Evolutionary conservation across 2,329 filamentous ascomycete genomes (phyloP), one percentile per base, ranked within the genome.

Genomic region (Diaporthe ilicicola): DNA sequence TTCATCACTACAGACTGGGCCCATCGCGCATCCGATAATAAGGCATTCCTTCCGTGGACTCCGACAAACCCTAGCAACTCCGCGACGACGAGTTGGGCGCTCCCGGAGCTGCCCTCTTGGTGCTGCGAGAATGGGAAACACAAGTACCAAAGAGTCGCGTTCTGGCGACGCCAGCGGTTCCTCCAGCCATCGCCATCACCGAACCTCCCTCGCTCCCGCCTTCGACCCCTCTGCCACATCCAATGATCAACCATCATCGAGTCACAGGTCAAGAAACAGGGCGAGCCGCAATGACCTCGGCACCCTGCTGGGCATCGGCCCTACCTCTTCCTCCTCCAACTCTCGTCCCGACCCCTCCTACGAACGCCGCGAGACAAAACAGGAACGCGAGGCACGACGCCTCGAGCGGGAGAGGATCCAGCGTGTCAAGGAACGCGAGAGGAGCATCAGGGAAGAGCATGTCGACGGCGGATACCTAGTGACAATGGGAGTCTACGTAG

Each of bases 391-490:
- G 80, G 94, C 94, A 24, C 89, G 95, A 73, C 93, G 92, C 73
- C 83, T 94, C 69, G 95, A 98, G 80, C 92, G 91, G 77, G 95
- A 98, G 80, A 90, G 94, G 55, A 84, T 88, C 19, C 87, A 89
- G 46, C 88, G 96, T 70, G 82, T 92, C 53, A 94, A 94, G 80
- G 96, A 99, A 80, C 90, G 96, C 59, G 95, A 97, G 81, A 89
- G 93, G 74, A 99, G 96, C 78, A 90, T 98, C 84, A 91, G 87
- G 74, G 95, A 98, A 76, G 96, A 99, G 79, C 90, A 95, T 80
- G 93, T 98, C 3, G 96, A 99, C 81, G 96, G 96, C 24, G 96
- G 96, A 27, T 99, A 92, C 82, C 84, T 99, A 59, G 96, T 99
- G 39, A 99, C 96, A 0, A 89, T 97, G 78, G 96, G 96, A 44